Percentiles rank a stretch among this genome's conserved stretches.
phyloP scores from a whole-genome alignment of 2,329 filamentous ascomycete genomes.

The Cordyceps tenuipes region DNA sequence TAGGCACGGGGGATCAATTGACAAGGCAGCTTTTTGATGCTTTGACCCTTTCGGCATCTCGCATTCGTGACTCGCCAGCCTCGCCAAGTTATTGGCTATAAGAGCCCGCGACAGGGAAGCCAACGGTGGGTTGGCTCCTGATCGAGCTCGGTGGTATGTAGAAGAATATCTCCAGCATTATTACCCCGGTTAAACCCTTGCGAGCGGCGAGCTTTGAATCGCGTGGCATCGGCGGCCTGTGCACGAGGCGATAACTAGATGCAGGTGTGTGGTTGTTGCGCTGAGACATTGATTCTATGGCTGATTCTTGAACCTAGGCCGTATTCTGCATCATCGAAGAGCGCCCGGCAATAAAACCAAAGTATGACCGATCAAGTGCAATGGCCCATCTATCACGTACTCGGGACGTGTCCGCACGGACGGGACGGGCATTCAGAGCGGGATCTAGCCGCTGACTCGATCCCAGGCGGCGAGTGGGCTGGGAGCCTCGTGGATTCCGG shows the following conservation, averaged over 20 bases:
- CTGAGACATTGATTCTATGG: background rate
- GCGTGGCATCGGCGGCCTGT: slow-evolving; percentile 1
- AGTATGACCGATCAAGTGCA: no score
- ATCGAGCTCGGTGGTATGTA: background rate
- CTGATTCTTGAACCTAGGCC: background rate
- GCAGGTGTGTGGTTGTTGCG: background rate
- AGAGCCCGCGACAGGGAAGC: background rate
- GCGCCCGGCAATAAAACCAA: background rate
- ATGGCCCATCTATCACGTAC: no score
- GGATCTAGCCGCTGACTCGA: no score
- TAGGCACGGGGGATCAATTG: background rate
- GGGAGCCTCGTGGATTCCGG: no score
- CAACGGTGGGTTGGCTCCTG: background rate
- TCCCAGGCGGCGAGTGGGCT: no score
- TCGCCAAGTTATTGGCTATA: background rate
- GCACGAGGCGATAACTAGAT: background rate
- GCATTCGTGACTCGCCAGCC: background rate
- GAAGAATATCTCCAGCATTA: background rate
- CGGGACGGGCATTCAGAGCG: no score
- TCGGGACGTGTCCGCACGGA: no score
- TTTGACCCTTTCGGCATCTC: background rate
- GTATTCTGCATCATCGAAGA: background rate
- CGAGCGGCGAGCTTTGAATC: background rate
- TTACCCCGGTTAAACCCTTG: background rate
- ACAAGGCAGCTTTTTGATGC: background rate